Conservation (phyloP, 1,284 basidiomycete genomes). For the Hymenochaete sp. region DNA sequence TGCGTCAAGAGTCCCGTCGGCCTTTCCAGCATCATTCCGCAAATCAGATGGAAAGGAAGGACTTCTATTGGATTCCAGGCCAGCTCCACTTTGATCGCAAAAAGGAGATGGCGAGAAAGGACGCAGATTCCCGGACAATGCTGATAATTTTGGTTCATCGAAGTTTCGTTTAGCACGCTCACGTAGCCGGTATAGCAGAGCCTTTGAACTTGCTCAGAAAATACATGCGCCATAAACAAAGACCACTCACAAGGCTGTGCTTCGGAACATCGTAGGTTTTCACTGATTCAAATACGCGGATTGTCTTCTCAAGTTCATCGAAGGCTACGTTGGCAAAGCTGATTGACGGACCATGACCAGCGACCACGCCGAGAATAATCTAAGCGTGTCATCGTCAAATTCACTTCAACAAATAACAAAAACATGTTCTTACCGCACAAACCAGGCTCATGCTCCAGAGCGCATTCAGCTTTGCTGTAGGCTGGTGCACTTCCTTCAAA, state of each 20-base stretch:
- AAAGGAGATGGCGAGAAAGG: too few relatives aligned
- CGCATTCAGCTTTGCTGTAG: not conserved
- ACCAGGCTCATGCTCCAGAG: not conserved
- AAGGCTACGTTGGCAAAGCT: constrained; percentile 14
- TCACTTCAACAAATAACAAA: not conserved
- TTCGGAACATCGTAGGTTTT: not conserved
- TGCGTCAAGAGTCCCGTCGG: too few relatives aligned
- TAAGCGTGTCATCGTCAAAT: not conserved
- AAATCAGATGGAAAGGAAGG: too few relatives aligned
- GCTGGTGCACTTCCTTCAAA: not conserved
- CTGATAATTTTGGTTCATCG: too few relatives aligned
- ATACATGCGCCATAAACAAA: too few relatives aligned
- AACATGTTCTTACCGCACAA: not conserved
- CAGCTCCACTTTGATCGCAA: too few relatives aligned
- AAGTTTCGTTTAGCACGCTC: too few relatives aligned
- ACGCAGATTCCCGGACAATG: too few relatives aligned
- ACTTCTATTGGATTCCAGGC: too few relatives aligned
- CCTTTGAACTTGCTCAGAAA: too few relatives aligned
- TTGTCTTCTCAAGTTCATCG: constrained; percentile 9
- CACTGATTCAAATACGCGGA: constrained; percentile 3
- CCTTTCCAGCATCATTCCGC: too few relatives aligned
- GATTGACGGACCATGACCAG: constrained; percentile 10
- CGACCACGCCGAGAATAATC: constrained; percentile 18
- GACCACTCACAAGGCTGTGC: not conserved
- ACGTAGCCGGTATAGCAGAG: too few relatives aligned